Conservation (phyloP, 2,329 filamentous ascomycete genomes). For the Capronia americana region DNA sequence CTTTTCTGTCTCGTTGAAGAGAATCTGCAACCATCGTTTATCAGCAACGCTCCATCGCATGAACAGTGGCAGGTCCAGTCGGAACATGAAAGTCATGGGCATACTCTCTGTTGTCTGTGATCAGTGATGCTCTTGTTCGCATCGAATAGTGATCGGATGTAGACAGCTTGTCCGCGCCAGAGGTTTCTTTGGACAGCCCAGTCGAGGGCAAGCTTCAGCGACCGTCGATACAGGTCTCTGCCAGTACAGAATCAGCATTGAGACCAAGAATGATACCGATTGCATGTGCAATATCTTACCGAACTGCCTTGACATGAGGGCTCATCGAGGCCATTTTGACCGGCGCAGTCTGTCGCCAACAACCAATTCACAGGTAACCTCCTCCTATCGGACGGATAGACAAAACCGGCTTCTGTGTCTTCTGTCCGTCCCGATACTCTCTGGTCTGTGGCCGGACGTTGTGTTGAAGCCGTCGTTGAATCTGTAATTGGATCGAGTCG, state of each 20-base stretch:
- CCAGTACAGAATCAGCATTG: constrained; percentile 41
- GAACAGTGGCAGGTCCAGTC: not conserved
- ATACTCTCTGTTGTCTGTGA: constrained; percentile 83
- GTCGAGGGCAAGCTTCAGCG: constrained; percentile 89
- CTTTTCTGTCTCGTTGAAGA: constrained; percentile 87
- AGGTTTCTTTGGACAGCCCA: constrained; percentile 92
- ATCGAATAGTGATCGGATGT: constrained; percentile 93
- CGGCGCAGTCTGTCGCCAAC: constrained; percentile 21
- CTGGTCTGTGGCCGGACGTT: constrained; percentile 11
- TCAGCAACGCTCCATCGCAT: constrained; percentile 28
- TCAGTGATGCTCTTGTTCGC: constrained; percentile 86
- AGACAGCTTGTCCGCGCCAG: constrained; percentile 95
- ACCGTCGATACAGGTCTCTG: constrained; percentile 83
- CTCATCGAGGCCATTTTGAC: constrained; percentile 45
- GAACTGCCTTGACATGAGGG: constrained; percentile 44
- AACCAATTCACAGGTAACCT: constrained; percentile 1
- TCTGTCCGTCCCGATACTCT: not conserved
- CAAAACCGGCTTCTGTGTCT: not conserved
- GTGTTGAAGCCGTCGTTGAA: constrained; percentile 18
- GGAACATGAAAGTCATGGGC: constrained; percentile 36
- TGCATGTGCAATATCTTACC: constrained; percentile 43
- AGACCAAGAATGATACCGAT: constrained; percentile 2
- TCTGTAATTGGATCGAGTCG: constrained; percentile 35
- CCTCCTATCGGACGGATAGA: not conserved
- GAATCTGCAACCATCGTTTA: constrained; percentile 61